Base-by-base conservation (phyloP, 2,329 filamentous ascomycete species). In the Didymella pomorum region DNA sequence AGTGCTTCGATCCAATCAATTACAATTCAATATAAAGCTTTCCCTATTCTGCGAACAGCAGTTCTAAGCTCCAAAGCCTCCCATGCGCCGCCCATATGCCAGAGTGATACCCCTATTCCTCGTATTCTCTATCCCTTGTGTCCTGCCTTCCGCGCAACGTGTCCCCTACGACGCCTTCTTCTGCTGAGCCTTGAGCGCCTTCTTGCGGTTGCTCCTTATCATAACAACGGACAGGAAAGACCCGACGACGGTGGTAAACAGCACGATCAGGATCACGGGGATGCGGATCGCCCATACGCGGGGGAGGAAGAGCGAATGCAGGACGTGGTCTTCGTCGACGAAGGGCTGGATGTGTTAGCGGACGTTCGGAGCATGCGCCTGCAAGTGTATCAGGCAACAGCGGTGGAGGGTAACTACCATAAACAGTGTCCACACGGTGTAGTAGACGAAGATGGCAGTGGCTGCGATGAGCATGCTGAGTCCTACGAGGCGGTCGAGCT, bases 241-340 rank as follows among this genome's bases (percentile, higher is more conserved):
- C 64, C 95, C 95, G 61, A 99, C 94, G 60, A 99, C 93, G 59
- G 95, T 93, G 60, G 89, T 93, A 65, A 90, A 93, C 67, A 99
- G 84, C 45, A 99, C 88, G 64, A 97, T 89, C 68, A 99, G 88
- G 77, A 99, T 97, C 71, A 99, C 94, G 69, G 95, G 95, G 74
- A 99, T 95, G 78, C 95, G 93, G 77, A 99, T 97, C 61, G 95
- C 95, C 95, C 95, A 99, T 77, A 97, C 93, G 78, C 95, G 93
- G 45, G 94, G 94, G 62, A 92, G 95, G 83, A 99, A 99, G 82
- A 98, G 85, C 77, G 90, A 90, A 77, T 99, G 95, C 58, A 98
- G 89, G 56, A 92, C 89, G 79, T 99, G 95, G 77, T 92, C 92
- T 57, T 90, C 87, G 79, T 99, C 95, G 79, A 99, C 95, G 79